Conservation (phyloP, 1,139 yeast species). For the Blastobotrys petasosporus region DNA sequence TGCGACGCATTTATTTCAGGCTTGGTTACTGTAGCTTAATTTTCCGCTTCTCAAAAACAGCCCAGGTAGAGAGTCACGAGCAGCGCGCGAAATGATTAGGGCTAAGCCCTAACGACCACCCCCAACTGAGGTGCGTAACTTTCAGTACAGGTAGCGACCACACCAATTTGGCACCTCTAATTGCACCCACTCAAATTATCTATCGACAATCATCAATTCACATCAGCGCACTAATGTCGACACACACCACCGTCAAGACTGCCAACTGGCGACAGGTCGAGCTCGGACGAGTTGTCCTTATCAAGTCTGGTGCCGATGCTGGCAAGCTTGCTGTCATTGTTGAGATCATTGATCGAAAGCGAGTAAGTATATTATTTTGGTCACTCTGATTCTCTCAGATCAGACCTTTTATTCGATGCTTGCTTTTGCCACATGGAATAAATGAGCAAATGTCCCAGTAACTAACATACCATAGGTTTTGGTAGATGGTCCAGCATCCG, state of each 20-base stretch:
- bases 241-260: conserved; percentile 31
- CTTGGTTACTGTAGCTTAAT: background rate
- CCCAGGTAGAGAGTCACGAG: background rate
- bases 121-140: background rate
- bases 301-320: conserved; percentile 61
- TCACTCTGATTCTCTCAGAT: background rate
- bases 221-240: conserved; percentile 1
- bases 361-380: conserved; percentile 53
- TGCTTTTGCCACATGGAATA: background rate
- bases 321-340: conserved; percentile 92
- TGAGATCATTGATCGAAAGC: conserved; percentile 98
- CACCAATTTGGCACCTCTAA: background rate
- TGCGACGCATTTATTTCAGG: background rate
- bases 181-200: background rate
- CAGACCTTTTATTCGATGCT: background rate
- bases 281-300: conserved; percentile 97
- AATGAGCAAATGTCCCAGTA: background rate
- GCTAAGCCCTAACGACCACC: background rate
- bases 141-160: background rate
- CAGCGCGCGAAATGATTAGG: background rate
- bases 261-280: conserved; percentile 99
- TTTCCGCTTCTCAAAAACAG: background rate
- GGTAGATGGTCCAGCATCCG: conserved; percentile 89
- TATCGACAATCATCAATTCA: conserved; percentile 1
- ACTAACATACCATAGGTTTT: conserved; percentile 48